A percentile compares a stretch with the other conserved stretches of the same genome.
These are phyloP conservation scores for Suhomyces taliae DNA, from an alignment of 1,139 yeast genomes.

Conservation along the genomic window DNA sequence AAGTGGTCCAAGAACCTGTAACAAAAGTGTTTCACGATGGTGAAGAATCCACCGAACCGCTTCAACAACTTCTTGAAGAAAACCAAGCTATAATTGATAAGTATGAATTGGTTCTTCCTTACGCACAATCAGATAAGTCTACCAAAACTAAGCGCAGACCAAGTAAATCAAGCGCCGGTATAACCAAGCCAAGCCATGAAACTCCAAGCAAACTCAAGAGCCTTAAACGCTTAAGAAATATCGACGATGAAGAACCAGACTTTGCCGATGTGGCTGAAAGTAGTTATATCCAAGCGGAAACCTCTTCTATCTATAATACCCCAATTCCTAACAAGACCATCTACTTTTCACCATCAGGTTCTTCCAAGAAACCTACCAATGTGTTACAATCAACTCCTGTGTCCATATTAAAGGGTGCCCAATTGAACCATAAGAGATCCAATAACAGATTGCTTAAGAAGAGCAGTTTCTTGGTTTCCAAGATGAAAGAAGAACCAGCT, in stretches of 20 bases:
- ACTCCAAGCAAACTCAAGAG: constrained; percentile 2
- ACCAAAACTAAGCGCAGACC: not conserved
- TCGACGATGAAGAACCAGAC: constrained; percentile 9
- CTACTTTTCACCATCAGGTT: constrained; percentile 32
- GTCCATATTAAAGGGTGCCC: constrained; percentile 18
- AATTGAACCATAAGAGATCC: constrained; percentile 13
- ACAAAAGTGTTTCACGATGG: constrained; percentile 12
- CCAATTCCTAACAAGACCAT: constrained; percentile 34
- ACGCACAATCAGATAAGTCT: not conserved
- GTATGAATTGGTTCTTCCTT: constrained; percentile 23
- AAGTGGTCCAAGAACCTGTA: constrained; percentile 14
- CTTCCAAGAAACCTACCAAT: constrained; percentile 20
- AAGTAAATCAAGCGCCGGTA: not conserved
- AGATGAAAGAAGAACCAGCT: constrained; percentile 4
- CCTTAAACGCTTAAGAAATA: constrained; percentile 9
- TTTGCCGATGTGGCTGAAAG: constrained; percentile 8
- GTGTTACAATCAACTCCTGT: constrained; percentile 28
- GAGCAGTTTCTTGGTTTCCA: constrained; percentile 15
- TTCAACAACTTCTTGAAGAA: constrained; percentile 27
- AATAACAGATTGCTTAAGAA: constrained; percentile 20
- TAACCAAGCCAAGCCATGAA: not conserved
- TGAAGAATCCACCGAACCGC: constrained; percentile 24
- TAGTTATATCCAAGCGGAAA: constrained; percentile 14
- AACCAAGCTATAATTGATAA: constrained; percentile 20
- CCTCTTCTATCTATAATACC: constrained; percentile 23